Percentiles rank a stretch among this genome's conserved stretches.
phyloP scores from a whole-genome alignment of 1,284 basidiomycete genomes.

The Ganoderma leucocontextum region DNA sequence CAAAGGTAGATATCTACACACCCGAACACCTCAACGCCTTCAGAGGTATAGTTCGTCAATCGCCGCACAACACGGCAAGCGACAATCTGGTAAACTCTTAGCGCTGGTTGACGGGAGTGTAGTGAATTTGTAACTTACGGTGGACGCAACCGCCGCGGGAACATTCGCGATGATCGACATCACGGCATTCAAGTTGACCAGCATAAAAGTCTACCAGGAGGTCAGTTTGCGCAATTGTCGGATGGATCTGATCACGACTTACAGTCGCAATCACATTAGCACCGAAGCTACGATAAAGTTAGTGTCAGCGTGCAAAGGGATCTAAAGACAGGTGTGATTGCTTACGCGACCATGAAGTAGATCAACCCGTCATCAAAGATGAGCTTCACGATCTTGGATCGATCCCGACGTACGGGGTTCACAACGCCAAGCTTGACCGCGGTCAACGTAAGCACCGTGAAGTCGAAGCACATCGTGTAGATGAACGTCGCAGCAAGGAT shows the following conservation, averaged over 20 bases:
- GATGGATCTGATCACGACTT: constrained; percentile 25
- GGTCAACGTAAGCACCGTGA: constrained; percentile 34
- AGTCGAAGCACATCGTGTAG: constrained; percentile 45
- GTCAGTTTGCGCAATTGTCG: constrained; percentile 12
- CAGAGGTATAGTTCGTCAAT: constrained; percentile 62
- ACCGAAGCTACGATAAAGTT: constrained; percentile 56
- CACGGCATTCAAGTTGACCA: constrained; percentile 73
- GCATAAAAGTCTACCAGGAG: constrained; percentile 65
- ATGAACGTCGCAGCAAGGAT: constrained; percentile 57
- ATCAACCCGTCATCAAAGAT: constrained; percentile 77
- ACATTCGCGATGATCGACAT: constrained; percentile 82
- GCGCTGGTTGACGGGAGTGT: neutral
- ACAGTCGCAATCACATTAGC: constrained; percentile 74
- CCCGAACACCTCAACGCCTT: constrained; percentile 59
- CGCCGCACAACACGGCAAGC: constrained; percentile 75
- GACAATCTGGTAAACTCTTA: constrained; percentile 58
- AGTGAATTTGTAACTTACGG: constrained; percentile 48
- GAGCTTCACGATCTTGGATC: constrained; percentile 66
- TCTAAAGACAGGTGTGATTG: constrained; percentile 18
- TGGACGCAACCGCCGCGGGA: constrained; percentile 72
- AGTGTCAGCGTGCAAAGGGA: constrained; percentile 2
- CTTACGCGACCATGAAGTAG: constrained; percentile 78
- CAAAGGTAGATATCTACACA: constrained; percentile 43
- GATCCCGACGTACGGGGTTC: constrained; percentile 44
- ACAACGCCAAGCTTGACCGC: constrained; percentile 58